A percentile compares a stretch with the other conserved stretches of the same genome.
These are phyloP conservation scores for Hypoxylon subgilvum DNA, from an alignment of 495 filamentous ascomycete species.

Conservation along the genomic window DNA sequence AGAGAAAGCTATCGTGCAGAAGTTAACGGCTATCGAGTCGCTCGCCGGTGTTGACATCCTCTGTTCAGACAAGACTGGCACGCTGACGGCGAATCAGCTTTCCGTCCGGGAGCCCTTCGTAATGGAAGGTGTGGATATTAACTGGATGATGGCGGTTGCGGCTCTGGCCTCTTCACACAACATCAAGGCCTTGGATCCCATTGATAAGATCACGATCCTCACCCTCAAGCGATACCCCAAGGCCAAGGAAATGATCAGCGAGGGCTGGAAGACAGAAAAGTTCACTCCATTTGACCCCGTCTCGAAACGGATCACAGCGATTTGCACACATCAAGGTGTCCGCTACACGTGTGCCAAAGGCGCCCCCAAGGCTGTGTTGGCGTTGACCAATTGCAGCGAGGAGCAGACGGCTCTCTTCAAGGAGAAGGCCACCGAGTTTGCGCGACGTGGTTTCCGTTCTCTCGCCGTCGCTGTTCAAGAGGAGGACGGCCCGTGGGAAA, in stretches of 20 bases:
- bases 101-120: conserved; percentile 82
- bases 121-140: conserved; percentile 73
- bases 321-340: conserved; percentile 77
- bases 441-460: conserved; percentile 84
- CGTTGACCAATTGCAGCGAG: conserved; percentile 72
- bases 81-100: conserved; percentile 88
- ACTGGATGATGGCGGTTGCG: conserved; percentile 86
- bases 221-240: conserved; percentile 74
- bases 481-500: conserved; percentile 75
- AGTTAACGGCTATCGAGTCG: conserved; percentile 94
- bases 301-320: conserved; percentile 83
- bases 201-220: conserved; percentile 90
- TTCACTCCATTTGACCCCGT: conserved; percentile 92
- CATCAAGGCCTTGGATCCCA: conserved; percentile 89
- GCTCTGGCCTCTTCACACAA: conserved; percentile 87
- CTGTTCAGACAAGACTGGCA: conserved; percentile 96
- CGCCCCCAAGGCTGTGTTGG: conserved; percentile 79
- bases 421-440: conserved; percentile 86
- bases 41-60: conserved; percentile 93
- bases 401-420: conserved; percentile 77
- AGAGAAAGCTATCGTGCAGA: conserved; percentile 95
- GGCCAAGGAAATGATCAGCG: conserved; percentile 72
- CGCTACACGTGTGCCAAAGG: conserved; percentile 86
- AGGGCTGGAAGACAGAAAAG: conserved; percentile 72
- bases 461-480: conserved; percentile 86